Evolutionary conservation across 1,284 basidiomycete species (phyloP), one percentile per base, ranked within the genome.

Genomic region (Neonothopanus nambi): DNA sequence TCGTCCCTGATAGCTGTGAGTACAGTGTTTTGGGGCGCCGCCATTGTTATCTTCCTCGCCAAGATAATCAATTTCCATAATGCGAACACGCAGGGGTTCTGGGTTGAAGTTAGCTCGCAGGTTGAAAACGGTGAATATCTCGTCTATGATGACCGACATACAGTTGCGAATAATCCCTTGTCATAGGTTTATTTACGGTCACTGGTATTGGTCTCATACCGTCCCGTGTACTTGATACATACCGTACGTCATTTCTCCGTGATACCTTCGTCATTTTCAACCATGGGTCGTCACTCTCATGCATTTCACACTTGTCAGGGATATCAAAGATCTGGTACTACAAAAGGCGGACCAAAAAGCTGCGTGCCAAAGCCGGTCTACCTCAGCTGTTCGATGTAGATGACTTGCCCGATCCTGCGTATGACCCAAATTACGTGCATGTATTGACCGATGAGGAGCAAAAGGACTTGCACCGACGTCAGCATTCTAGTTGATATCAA

Each of bases 31-130:
- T 89, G 86, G 86, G 86, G 87, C 23, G 76, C 84, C 41, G 91
- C 87, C 4, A 87, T 94, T 59, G 88, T 93, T 0, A 64, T 93
- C 38, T 92, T 93, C 70, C 72, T 93, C 11, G 72, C 70, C 18
- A 84, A 81, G 65, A 77, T 85, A 41, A 89, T 89, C 67, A 83
- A 89, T 64, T 67, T 87, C 6, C 84, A 88, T 63, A 84, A 89
- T 59, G 63, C 70, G 6, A 75, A 82, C 52, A 77, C 72, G 0
- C 86, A 89, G 69, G 81, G 80, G 5, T 86, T 84, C 57, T 90
- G 87, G 87, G 76, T 88, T 39, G 92, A 94, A 69, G 79, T 93
- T 45, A 84, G 81, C 36, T 86, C 83, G 21, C 91, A 95, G 68
- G 77, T 93, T 36, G 82, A 78, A 58, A 92, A 91, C 64, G 89